Evolutionary conservation across 2,329 filamentous ascomycete species (phyloP).

Genomic region (Alternaria longipes): DNA sequence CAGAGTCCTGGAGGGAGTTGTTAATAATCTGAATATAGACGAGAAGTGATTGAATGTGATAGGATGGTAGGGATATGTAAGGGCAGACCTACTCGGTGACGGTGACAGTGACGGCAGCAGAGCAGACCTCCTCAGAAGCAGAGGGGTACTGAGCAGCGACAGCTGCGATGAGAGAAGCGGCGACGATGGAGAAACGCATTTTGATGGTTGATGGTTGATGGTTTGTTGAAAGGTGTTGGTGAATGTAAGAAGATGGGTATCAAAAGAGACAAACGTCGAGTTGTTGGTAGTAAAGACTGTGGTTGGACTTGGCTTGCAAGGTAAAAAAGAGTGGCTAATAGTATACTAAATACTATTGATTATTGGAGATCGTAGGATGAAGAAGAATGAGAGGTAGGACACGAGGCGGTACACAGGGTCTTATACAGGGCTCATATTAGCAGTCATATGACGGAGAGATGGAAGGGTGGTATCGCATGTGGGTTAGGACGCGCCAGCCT

Average conservation of each 20-base stretch:
- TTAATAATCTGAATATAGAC: background rate
- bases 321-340: conserved; percentile 45
- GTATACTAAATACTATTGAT: conserved; percentile 35
- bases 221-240: conserved; percentile 1
- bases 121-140: conserved; percentile 33
- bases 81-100: conserved; percentile 39
- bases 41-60: background rate
- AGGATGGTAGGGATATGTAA: background rate
- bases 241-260: conserved; percentile 18
- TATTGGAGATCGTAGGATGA: conserved; percentile 23
- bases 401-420: conserved; percentile 17
- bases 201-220: conserved; percentile 21
- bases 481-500: conserved; percentile 21
- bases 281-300: conserved; percentile 24
- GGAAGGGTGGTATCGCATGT: background rate
- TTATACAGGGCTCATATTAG: conserved; percentile 29
- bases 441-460: conserved; percentile 17
- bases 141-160: conserved; percentile 34
- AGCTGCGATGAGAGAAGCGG: conserved; percentile 37
- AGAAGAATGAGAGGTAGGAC: background rate
- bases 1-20: conserved; percentile 16
- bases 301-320: conserved; percentile 13
- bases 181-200: conserved; percentile 47
- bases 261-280: conserved; percentile 13
- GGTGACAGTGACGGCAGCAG: conserved; percentile 35